Percentiles rank a stretch among this genome's conserved stretches.
phyloP scores from a whole-genome alignment of 768 basidiomycete species.

The Lactifluus piperatus region DNA sequence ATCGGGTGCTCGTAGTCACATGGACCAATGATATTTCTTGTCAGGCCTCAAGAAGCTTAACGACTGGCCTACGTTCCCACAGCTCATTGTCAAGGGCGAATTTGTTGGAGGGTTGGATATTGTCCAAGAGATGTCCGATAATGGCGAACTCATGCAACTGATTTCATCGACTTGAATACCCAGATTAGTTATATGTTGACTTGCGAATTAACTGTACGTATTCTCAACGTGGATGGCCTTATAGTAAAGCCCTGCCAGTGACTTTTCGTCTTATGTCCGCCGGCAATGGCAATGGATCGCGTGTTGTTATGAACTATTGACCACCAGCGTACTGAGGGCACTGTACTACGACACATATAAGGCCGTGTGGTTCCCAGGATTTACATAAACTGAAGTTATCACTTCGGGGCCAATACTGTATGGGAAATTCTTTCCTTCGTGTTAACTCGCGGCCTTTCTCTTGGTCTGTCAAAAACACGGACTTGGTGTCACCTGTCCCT shows the following conservation, averaged over 20 bases:
- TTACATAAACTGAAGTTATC: too few relatives aligned
- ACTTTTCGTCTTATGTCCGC: background rate
- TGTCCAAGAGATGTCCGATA: slow-evolving; percentile 78
- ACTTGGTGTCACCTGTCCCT: too few relatives aligned
- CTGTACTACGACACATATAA: too few relatives aligned
- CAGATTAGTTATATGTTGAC: background rate
- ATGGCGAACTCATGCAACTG: slow-evolving; percentile 61
- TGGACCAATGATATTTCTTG: slow-evolving; percentile 2
- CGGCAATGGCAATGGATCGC: too few relatives aligned
- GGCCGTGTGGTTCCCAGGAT: too few relatives aligned
- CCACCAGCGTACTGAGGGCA: too few relatives aligned
- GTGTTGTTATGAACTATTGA: too few relatives aligned
- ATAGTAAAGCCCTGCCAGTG: too few relatives aligned
- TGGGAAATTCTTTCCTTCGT: too few relatives aligned
- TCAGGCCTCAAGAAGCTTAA: slow-evolving; percentile 49
- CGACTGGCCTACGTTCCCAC: slow-evolving; percentile 55
- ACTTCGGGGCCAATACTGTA: too few relatives aligned
- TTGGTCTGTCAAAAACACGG: background rate
- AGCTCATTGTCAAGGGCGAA: slow-evolving; percentile 80
- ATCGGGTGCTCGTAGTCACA: background rate
- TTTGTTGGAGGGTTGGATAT: slow-evolving; percentile 94
- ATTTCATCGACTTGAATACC: slow-evolving; percentile 4
- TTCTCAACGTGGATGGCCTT: background rate
- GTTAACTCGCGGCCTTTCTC: background rate
- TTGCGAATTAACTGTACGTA: background rate